phyloP scores from a whole-genome alignment of 768 basidiomycete genomes.

The Phlebiopsis flavidoalba region DNA sequence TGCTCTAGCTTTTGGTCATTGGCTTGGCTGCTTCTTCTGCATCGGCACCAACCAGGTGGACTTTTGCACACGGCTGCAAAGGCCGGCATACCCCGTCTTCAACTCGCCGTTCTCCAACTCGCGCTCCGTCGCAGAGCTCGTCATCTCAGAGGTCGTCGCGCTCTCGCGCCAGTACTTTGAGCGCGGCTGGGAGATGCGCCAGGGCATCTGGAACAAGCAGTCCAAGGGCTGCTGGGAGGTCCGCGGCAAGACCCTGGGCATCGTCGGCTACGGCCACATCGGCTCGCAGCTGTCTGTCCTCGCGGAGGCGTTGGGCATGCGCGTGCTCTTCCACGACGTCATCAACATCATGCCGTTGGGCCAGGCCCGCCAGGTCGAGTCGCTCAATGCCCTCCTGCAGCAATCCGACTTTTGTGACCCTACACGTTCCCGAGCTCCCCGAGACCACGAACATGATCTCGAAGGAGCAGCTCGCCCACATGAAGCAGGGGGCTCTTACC shows the following conservation, averaged over 20 bases:
- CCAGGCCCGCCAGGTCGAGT: conserved; percentile 84
- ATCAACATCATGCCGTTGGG: conserved; percentile 98
- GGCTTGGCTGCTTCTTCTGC: conserved; percentile 99
- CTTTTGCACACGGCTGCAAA: conserved; percentile 72
- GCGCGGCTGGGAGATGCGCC: conserved; percentile 80
- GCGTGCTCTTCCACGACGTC: conserved; percentile 93
- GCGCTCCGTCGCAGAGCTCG: conserved; percentile 96
- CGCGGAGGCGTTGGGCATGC: conserved; percentile 93
- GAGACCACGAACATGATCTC: conserved; percentile 96
- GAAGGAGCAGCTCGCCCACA: conserved; percentile 65
- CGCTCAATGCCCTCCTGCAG: conserved; percentile 64
- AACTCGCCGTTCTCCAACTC: conserved; percentile 99
- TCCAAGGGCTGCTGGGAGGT: conserved; percentile 98
- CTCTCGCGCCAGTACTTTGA: conserved; percentile 93
- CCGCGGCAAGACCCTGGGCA: conserved; percentile 95
- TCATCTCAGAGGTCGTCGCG: conserved; percentile 89
- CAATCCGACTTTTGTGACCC: conserved; percentile 90
- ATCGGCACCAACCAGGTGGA: conserved; percentile 99
- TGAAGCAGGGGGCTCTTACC: conserved; percentile 94
- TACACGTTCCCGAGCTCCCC: conserved; percentile 94
- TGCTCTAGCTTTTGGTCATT: conserved; percentile 78
- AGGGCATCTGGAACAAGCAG: conserved; percentile 97
- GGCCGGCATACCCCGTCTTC: conserved; percentile 94
- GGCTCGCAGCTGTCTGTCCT: conserved; percentile 96
- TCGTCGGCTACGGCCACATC: conserved; percentile 98